Percentiles rank a stretch among this genome's conserved stretches.
Conservation (phyloP, 306 rosid genomes). For the Sindora glabra region DNA sequence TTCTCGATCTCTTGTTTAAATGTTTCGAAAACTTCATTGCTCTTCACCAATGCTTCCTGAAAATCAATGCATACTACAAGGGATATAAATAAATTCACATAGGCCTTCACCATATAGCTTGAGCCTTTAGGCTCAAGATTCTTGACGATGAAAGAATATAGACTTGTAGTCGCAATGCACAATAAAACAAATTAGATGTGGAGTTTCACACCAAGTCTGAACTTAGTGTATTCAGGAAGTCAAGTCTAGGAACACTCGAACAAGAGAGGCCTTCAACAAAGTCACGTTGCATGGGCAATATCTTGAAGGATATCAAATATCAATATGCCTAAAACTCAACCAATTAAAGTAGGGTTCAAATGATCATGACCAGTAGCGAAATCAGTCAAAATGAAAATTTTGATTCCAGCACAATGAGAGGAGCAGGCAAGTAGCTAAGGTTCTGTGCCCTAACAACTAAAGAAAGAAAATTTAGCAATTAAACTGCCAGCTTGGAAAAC, state of each 20-base stretch:
- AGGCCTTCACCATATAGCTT: too few relatives aligned
- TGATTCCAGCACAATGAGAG: background rate
- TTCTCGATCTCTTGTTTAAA: conserved; percentile 86
- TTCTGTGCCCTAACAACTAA: too few relatives aligned
- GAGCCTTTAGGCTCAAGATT: too few relatives aligned
- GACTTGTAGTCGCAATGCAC: too few relatives aligned
- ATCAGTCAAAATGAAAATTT: background rate
- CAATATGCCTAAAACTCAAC: background rate
- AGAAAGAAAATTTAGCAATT: too few relatives aligned
- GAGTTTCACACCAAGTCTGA: background rate
- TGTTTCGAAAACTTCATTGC: conserved; percentile 89
- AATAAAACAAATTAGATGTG: background rate
- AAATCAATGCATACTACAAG: conserved; percentile 6
- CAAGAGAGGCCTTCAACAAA: background rate
- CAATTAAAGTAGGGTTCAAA: background rate
- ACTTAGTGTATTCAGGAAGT: background rate
- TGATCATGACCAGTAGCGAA: background rate
- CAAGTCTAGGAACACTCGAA: background rate
- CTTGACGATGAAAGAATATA: too few relatives aligned
- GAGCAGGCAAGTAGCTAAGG: background rate
- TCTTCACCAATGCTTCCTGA: conserved; percentile 84
- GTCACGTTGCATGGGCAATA: background rate
- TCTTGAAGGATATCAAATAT: background rate
- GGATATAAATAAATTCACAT: too few relatives aligned
- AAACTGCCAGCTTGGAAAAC: background rate